Evolutionary conservation across 257 asterid species (phyloP), one percentile per base, ranked within the genome.

Genomic region (Solanum arcanum): DNA sequence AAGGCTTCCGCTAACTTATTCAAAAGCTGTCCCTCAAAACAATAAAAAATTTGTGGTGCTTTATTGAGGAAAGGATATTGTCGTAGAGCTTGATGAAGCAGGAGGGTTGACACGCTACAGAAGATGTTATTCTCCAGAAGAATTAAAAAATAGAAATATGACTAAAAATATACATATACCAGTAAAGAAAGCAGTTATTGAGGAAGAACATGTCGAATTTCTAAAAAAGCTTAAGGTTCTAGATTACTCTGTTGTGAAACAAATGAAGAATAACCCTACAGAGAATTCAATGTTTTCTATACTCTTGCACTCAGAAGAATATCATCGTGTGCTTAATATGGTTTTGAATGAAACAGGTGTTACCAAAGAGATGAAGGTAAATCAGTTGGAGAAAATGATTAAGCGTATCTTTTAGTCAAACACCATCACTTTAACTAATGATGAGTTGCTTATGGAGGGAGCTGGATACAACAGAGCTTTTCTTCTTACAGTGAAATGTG

Each of bases 1-100:
- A 12, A 1, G 11, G 0, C 4, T n/a, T 3, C 8, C 3, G 12
- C 7, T 62, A 62, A 10, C 9, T 62, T 0, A 62, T 25, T 13
- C 70, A n/a, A 62, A 62, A 3, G 2, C 0, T 5, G 3, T 62
- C 1, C 7, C 70, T n/a, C n/a, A 8, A 31, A 62, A 62, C 31
- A n/a, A n/a, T 2, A 62, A n/a, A 0, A n/a, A n/a, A 13, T 11
- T 2, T 5, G 3, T 4, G 2, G 8, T 62, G 16, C 7, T 62
- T 62, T 62, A 62, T 16, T 31, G 12, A n/a, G 33, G 16, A 62
- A n/a, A 11, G 6, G 0, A 62, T 16, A n/a, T n/a, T 62, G 4
- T 62, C 5, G 16, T n/a, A n/a, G 33, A n/a, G 5, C 3, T 2
- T n/a, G 3, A 62, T n/a, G 33, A 62, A 23, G 29, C 7, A 9